phyloP scores from a whole-genome alignment of 768 basidiomycete genomes.

The Leccinum pellstonianum region DNA sequence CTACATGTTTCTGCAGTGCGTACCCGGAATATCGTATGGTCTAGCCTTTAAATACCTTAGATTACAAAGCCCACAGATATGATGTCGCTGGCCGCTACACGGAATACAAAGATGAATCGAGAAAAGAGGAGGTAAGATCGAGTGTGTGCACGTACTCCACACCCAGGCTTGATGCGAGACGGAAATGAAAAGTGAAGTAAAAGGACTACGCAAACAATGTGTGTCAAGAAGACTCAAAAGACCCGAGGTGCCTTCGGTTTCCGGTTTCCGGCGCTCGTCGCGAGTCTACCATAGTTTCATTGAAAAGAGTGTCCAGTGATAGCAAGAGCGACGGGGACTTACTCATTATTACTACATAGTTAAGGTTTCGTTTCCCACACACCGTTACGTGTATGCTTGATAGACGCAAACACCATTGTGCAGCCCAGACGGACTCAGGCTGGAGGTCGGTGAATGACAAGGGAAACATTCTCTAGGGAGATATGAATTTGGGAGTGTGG shows the following conservation, averaged over 20 bases:
- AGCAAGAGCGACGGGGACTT: not conserved
- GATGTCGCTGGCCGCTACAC: not conserved
- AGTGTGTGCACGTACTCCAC: constrained; percentile 34
- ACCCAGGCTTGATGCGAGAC: constrained; percentile 23
- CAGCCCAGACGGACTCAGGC: constrained; percentile 11
- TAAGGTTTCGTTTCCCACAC: constrained; percentile 27
- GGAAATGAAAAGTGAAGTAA: constrained; percentile 13
- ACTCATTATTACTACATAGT: constrained; percentile 4
- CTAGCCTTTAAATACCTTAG: not conserved
- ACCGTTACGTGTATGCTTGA: constrained; percentile 26
- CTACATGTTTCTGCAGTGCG: not conserved
- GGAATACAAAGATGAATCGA: constrained; percentile 1
- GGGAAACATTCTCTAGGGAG: not conserved
- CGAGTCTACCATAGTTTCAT: not conserved
- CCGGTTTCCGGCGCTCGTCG: not conserved
- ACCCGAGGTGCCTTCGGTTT: not conserved
- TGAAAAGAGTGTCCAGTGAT: not conserved
- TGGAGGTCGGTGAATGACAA: not conserved
- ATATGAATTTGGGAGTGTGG: constrained; percentile 9
- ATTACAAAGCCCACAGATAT: not conserved
- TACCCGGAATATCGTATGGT: no score
- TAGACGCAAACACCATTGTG: constrained; percentile 17
- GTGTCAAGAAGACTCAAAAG: constrained; percentile 7
- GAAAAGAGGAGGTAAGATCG: constrained; percentile 4
- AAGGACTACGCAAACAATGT: not conserved